A percentile compares a stretch with the other conserved stretches of the same genome.
phyloP scores from a whole-genome alignment of 2,329 filamentous ascomycete species.

The Fusarium solani-melongenae region DNA sequence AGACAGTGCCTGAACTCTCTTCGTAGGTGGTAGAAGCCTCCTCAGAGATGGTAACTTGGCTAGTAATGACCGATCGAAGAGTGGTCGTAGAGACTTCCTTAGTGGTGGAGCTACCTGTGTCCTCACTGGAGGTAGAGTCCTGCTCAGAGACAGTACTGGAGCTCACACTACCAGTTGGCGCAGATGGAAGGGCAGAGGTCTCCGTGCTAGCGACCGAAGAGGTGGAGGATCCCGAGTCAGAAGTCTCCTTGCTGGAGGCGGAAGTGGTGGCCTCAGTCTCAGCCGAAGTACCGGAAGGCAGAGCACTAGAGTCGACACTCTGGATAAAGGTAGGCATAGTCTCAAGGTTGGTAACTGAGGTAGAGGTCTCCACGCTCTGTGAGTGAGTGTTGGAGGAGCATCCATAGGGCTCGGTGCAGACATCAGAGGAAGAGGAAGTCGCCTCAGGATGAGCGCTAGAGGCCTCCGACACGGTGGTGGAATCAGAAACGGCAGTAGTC shows the following conservation, averaged over 20 bases:
- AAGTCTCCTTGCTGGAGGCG: not conserved
- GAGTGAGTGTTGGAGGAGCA: conserved; percentile 21
- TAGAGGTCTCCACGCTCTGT: not conserved
- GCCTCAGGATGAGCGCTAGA: conserved; percentile 24
- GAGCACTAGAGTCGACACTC: conserved; percentile 29
- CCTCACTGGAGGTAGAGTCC: not conserved
- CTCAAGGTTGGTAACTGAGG: conserved; percentile 29
- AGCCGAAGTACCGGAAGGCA: conserved; percentile 2
- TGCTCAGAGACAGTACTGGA: conserved; percentile 7
- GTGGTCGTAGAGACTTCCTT: conserved; percentile 8
- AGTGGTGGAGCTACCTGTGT: not conserved
- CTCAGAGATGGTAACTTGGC: conserved; percentile 8
- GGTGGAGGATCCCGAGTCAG: not conserved
- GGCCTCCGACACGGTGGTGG: not conserved
- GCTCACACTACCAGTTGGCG: not conserved
- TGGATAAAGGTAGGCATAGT: conserved; percentile 34
- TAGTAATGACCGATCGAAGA: conserved; percentile 21
- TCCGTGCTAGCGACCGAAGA: not conserved
- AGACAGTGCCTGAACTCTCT: conserved; percentile 6
- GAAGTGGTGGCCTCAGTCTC: not conserved
- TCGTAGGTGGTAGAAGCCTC: conserved; percentile 8
- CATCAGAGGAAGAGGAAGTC: conserved; percentile 15
- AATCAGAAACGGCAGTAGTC: not conserved
- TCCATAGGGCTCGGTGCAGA: conserved; percentile 18
- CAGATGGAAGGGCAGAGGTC: not conserved